Percentiles rank a stretch among this genome's conserved stretches.
phyloP scores from a whole-genome alignment of 1,284 basidiomycete genomes.

The Naganishia liquefaciens region DNA sequence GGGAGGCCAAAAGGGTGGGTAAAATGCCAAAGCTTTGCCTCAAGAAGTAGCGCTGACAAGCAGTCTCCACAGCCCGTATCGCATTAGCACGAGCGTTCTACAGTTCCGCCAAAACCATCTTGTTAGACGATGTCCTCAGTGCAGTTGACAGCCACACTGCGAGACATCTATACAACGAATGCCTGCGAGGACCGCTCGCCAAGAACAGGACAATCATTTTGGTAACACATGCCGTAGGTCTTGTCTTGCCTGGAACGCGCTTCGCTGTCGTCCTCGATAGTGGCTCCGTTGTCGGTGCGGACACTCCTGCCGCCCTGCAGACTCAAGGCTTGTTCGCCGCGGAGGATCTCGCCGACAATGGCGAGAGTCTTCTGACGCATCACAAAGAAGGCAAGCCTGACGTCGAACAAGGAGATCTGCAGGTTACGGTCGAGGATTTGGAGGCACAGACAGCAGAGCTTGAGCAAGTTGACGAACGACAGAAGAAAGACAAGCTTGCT shows the following conservation, averaged over 20 bases:
- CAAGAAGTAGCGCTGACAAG: constrained; percentile 44
- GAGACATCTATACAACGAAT: constrained; percentile 42
- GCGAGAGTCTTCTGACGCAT: constrained; percentile 62
- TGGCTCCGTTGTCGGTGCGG: constrained; percentile 45
- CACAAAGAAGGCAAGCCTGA: constrained; percentile 1
- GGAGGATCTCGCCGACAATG: constrained; percentile 60
- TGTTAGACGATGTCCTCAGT: constrained; percentile 46
- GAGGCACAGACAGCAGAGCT: constrained; percentile 24
- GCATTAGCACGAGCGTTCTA: constrained; percentile 53
- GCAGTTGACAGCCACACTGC: constrained; percentile 57
- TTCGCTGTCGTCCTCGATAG: constrained; percentile 50
- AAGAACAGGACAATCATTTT: constrained; percentile 55
- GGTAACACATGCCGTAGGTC: constrained; percentile 59
- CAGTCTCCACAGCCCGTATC: constrained; percentile 42
- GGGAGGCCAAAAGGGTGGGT: constrained; percentile 52
- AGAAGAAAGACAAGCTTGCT: constrained; percentile 41
- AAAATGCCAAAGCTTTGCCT: not conserved
- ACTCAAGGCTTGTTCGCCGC: constrained; percentile 40
- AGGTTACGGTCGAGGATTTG: constrained; percentile 53
- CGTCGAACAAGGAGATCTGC: constrained; percentile 54
- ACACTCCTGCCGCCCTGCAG: constrained; percentile 45
- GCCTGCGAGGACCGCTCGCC: constrained; percentile 52
- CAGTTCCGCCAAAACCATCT: constrained; percentile 48
- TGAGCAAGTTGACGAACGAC: constrained; percentile 40
- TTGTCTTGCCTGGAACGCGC: constrained; percentile 56